A percentile compares a stretch with the other conserved stretches of the same genome.
Evolutionary conservation across 2,329 filamentous ascomycete species (phyloP).

Genomic region (Penicillium corylophilum): DNA sequence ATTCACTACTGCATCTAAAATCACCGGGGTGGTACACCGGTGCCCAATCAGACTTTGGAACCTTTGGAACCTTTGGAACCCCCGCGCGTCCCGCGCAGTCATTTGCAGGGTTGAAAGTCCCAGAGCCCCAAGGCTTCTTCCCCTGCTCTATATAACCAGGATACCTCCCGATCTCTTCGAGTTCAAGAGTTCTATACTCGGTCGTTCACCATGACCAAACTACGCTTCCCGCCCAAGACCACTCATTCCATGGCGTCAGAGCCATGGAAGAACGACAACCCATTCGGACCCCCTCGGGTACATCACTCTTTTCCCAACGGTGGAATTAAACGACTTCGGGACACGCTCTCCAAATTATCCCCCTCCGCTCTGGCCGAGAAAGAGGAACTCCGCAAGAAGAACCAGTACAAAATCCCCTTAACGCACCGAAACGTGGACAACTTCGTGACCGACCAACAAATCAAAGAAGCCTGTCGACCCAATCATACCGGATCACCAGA

Average conservation of each 20-base stretch:
- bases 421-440: slow-evolving; percentile 39
- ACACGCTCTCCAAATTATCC: slow-evolving; percentile 35
- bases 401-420: slow-evolving; percentile 34
- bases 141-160: background rate
- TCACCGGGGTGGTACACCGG: background rate
- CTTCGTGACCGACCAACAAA: slow-evolving; percentile 35
- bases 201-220: background rate
- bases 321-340: slow-evolving; percentile 36
- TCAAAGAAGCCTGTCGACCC: slow-evolving; percentile 56
- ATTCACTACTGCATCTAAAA: slow-evolving; percentile 3
- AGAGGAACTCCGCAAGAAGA: slow-evolving; percentile 37
- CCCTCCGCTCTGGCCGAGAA: slow-evolving; percentile 36
- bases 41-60: slow-evolving; percentile 9
- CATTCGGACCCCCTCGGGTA: slow-evolving; percentile 33
- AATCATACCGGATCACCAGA: slow-evolving; percentile 55
- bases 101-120: slow-evolving; percentile 3
- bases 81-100: slow-evolving; percentile 15
- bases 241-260: slow-evolving; percentile 24
- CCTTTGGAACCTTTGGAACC: background rate
- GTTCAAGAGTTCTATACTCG: background rate
- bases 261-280: slow-evolving; percentile 32
- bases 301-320: slow-evolving; percentile 26
- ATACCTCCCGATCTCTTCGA: background rate
- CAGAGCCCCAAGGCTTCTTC: slow-evolving; percentile 1
- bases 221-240: slow-evolving; percentile 24